Evolutionary conservation across 441 rosid species (phyloP), one percentile per base, ranked within the genome.

Genomic region (Pelargonium cotyledonis): DNA sequence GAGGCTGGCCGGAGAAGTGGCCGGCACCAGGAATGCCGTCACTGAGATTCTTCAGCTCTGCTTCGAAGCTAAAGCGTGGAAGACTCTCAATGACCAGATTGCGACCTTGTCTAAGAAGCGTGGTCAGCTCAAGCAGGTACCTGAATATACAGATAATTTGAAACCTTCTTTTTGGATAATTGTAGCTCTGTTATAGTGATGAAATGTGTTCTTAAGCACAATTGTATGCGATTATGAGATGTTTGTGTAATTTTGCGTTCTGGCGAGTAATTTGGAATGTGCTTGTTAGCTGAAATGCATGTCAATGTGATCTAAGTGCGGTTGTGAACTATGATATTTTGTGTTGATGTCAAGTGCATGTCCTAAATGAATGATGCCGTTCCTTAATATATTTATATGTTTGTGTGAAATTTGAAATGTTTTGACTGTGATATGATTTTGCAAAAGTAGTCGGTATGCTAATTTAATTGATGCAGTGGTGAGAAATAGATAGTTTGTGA

Each of bases 91-190:
- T 44, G 97, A 94, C 69, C 97, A 91, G 85, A 89, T 94, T 80
- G 16, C 86, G 41, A 79, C 87, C 71, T 71, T 94, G 26, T 89
- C 97, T 4, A 94, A 94, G 78, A 91, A 90, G 70, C 95, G 99
- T 15, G 97, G 97, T 26, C 97, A 91, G 78, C 96, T 91, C 38
- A 94, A 94, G 74, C 97, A 94, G 96, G 99, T 94, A 53, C 55
- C 31, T 4, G 18, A 14, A 51, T 51, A 5, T 14, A 49, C 57
- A 19, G 31, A 60, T 6, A 18, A 18, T 26, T 26, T 11, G 64
- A 23, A 19, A 60, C 26, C 29, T 7, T 0, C 9, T 60, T 19
- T 60, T 26, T 12, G 62, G 2, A 57, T 65, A 51, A 26, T 43
- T 29, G 64, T 35, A 7, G 46, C n/a, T 68, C 1, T 53, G 43